Conservation (phyloP, 805 yeast genomes). For the Grigorovia yakushimaensis region DNA sequence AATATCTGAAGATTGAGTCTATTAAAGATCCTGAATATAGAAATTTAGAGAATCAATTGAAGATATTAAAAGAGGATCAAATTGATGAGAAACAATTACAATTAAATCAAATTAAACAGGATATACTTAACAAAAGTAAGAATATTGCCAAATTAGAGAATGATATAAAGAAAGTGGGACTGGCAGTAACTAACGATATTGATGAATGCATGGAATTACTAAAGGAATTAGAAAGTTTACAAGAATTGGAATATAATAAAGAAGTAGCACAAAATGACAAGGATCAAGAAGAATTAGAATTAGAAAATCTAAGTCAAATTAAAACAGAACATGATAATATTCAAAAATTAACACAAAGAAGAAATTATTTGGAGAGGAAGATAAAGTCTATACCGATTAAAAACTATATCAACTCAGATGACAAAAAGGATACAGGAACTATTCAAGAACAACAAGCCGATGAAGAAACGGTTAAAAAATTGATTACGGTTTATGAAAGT, state of each 20-base stretch:
- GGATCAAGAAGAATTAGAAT: background rate
- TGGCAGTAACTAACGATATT: slow-evolving; percentile 15
- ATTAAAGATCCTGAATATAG: slow-evolving; percentile 18
- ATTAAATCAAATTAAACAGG: slow-evolving; percentile 13
- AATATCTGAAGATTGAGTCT: slow-evolving; percentile 12
- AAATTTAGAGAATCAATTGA: slow-evolving; percentile 15
- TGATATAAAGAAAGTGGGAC: slow-evolving; percentile 14
- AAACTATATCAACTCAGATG: background rate
- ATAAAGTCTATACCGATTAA: background rate
- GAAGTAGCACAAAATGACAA: slow-evolving; percentile 3
- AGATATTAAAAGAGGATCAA: slow-evolving; percentile 12
- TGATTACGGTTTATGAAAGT: background rate
- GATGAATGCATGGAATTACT: slow-evolving; percentile 20
- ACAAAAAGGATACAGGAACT: no score
- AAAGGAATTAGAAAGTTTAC: slow-evolving; percentile 12
- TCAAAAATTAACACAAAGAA: background rate
- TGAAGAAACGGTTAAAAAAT: background rate
- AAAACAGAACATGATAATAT: background rate
- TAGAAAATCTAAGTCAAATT: background rate
- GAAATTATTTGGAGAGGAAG: background rate
- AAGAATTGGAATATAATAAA: slow-evolving; percentile 7
- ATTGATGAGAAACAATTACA: slow-evolving; percentile 12
- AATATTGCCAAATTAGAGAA: background rate
- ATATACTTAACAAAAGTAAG: slow-evolving; percentile 11
- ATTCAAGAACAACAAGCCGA: background rate